These are phyloP conservation scores for Zygosaccharomyces pseudobailii DNA, from an alignment of 1,139 yeast species.

Conservation along the genomic window DNA sequence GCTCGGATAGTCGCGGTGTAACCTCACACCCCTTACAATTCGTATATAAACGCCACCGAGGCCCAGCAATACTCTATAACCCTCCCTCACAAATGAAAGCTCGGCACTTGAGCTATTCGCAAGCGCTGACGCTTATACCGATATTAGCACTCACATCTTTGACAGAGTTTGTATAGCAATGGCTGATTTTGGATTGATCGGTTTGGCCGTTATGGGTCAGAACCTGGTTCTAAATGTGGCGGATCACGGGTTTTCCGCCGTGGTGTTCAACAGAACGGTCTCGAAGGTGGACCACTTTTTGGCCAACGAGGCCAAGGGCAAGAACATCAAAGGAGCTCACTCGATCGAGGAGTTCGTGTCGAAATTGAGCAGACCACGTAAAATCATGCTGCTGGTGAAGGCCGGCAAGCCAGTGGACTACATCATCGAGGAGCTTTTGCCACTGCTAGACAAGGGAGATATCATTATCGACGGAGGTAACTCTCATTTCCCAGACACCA, in stretches of 20 bases:
- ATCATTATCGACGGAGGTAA: constrained; percentile 99
- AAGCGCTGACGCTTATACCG: neutral
- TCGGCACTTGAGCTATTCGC: neutral
- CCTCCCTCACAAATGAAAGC: neutral
- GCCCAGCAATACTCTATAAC: neutral
- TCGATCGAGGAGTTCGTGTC: constrained; percentile 84
- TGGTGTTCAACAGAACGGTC: constrained; percentile 96
- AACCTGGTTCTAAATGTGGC: constrained; percentile 96
- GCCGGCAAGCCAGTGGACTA: constrained; percentile 95
- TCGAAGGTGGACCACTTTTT: constrained; percentile 92
- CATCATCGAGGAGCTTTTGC: constrained; percentile 82
- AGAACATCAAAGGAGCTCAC: constrained; percentile 90
- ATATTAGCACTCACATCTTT: neutral
- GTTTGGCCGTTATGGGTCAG: constrained; percentile 99
- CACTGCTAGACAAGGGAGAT: constrained; percentile 92
- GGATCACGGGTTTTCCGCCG: constrained; percentile 96
- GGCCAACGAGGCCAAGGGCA: constrained; percentile 94
- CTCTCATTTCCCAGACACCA: constrained; percentile 98
- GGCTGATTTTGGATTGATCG: constrained; percentile 98
- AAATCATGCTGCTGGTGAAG: constrained; percentile 89
- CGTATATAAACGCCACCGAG: neutral
- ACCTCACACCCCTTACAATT: neutral
- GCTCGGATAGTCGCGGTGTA: no score
- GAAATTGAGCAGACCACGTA: constrained; percentile 94
- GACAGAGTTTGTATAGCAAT: neutral